Percentiles rank a stretch among this genome's conserved stretches.
Evolutionary conservation across 2,329 filamentous ascomycete species (phyloP).

Genomic region (Penicillium aurantiogriseum): DNA sequence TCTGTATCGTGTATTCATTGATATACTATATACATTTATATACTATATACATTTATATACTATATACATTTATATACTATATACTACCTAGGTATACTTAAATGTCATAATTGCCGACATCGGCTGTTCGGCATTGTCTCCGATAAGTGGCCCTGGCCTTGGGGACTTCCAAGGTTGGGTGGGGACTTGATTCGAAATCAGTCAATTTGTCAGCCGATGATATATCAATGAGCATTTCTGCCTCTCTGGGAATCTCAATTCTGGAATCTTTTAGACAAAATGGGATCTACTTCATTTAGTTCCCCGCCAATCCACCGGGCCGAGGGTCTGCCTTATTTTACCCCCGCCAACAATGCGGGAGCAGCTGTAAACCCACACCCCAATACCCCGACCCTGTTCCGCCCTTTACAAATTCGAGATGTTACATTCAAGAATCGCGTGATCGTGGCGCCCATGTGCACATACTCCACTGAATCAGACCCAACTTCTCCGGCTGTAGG

Average conservation of each 20-base stretch:
- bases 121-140: background rate
- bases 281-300: conserved; percentile 13
- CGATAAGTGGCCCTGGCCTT: background rate
- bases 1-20: too few relatives aligned
- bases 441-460: conserved; percentile 62
- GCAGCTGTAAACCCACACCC: conserved; percentile 36
- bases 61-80: too few relatives aligned
- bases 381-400: conserved; percentile 55
- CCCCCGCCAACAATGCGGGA: conserved; percentile 38
- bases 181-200: background rate
- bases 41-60: too few relatives aligned
- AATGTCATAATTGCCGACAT: background rate
- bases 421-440: conserved; percentile 64
- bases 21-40: too few relatives aligned
- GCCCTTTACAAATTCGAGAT: conserved; percentile 55
- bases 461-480: conserved; percentile 60
- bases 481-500: conserved; percentile 45
- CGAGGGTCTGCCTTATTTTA: conserved; percentile 38
- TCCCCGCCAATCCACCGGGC: conserved; percentile 17
- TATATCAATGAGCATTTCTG: background rate
- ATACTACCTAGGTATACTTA: too few relatives aligned
- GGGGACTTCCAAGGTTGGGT: too few relatives aligned
- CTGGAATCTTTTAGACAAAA: background rate
- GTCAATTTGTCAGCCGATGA: conserved; percentile 7
- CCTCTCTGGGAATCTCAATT: background rate